Conservation (phyloP, 176 grass and related monocot genomes). For the Juncus inflexus region DNA sequence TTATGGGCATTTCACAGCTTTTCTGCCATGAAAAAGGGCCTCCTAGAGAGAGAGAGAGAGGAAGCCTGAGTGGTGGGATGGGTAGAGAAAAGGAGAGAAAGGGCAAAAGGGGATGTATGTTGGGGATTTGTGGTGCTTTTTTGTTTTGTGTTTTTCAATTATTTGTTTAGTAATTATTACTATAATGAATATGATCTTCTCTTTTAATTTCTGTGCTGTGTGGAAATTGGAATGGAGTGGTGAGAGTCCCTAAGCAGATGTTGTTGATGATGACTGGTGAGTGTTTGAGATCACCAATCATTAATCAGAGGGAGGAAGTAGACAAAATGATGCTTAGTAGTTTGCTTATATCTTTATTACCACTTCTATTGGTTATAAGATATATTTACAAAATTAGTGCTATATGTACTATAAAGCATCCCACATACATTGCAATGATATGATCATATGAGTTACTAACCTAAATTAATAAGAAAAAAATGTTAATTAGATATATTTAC, state of each 20-base stretch:
- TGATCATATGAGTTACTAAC: no score
- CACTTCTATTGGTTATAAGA: conserved; percentile 13
- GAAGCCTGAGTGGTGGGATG: background rate
- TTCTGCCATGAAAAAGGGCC: conserved; percentile 63
- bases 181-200: background rate
- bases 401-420: background rate
- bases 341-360: conserved; percentile 41
- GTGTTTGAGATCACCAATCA: conserved; percentile 62
- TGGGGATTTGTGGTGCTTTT: conserved; percentile 10
- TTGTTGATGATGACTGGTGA: conserved; percentile 53
- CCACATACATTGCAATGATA: no score
- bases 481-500: background rate
- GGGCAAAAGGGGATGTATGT: conserved; percentile 11
- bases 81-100: background rate
- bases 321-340: conserved; percentile 54
- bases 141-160: background rate
- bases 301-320: conserved; percentile 38
- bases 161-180: background rate
- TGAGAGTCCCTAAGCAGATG: conserved; percentile 56
- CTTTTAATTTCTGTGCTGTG: background rate
- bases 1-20: conserved; percentile 61
- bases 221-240: background rate
- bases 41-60: background rate
- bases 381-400: background rate
- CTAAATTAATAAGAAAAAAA: no score